Base-by-base conservation (phyloP, 805 yeast genomes). In the Lipomyces sp. region DNA sequence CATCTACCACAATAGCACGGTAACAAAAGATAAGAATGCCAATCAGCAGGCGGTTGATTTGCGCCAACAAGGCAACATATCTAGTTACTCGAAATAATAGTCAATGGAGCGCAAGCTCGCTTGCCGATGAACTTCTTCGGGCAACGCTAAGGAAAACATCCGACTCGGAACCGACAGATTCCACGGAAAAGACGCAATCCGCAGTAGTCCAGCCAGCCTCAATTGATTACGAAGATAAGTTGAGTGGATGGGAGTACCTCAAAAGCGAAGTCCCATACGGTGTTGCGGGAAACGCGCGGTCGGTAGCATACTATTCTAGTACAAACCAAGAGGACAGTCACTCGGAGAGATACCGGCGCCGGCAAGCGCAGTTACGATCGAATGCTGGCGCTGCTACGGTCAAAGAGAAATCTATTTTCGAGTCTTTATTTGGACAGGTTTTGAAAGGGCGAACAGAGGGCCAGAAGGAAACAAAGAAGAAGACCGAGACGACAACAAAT, bases 391-490 rank as follows among this genome's bases (percentile, higher is more conserved):
- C 32, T 33, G 65, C 60, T 45, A 65, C 63, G 5, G 30, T 56
- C 15, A 65, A 65, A 37, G 68, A 65, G 59, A 60, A 59, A 24
- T 59, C 58, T 33, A 58, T 59, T 4, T 65, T 65, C 48, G 68
- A 65, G 57, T 56, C 60, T 3, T 60, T 65, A 30, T 65, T 65
- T 57, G 63, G 65, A 55, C 63, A 62, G 32, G 56, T 65, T 13
- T 18, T 58, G 18, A 48, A 45, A 15, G 61, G 63, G 62, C 11
- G 45, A 42, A 13, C 58, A 54, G 29, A 50, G 24, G 51, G 11
- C 42, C n/a, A 8, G 35, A 34, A n/a, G 13, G 58, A 34, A 39
- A 55, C 42, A 35, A 29, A 32, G n/a, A 29, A 32, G n/a, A n/a
- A 51, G 34, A 32, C 10, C 15, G n/a, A n/a, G 2, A 5, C 54